Percentiles rank a stretch among this genome's conserved stretches.
phyloP scores from a whole-genome alignment of 2,329 filamentous ascomycete genomes.

The Juglanconis sp. region DNA sequence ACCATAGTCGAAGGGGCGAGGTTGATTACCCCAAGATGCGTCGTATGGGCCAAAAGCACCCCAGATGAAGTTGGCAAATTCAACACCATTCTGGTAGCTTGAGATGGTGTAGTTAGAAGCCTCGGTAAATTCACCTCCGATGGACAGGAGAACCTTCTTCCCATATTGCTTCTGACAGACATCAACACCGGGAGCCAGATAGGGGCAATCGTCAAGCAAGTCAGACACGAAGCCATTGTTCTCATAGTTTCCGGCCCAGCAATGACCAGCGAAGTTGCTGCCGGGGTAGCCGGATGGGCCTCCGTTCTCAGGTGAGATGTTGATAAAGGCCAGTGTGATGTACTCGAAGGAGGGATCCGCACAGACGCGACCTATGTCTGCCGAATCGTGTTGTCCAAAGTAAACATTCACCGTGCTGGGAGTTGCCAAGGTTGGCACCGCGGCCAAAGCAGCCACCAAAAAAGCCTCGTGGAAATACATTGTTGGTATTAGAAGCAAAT shows the following conservation, averaged over 20 bases:
- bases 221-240: constrained; percentile 25
- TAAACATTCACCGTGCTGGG: constrained; percentile 16
- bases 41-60: constrained; percentile 34
- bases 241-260: constrained; percentile 29
- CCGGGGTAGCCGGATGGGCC: constrained; percentile 31
- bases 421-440: constrained; percentile 20
- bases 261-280: constrained; percentile 38
- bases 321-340: constrained; percentile 38
- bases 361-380: constrained; percentile 29
- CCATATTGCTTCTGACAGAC: constrained; percentile 50
- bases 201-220: constrained; percentile 31
- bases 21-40: constrained; percentile 20
- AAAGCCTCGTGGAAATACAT: constrained; percentile 18
- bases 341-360: constrained; percentile 34
- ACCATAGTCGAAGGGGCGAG: constrained; percentile 41
- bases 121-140: constrained; percentile 48
- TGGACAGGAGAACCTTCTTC: constrained; percentile 63
- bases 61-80: constrained; percentile 38
- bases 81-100: constrained; percentile 24
- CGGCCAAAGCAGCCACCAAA: constrained; percentile 16
- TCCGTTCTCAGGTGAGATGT: constrained; percentile 36
- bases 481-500: constrained; percentile 19
- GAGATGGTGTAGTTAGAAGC: constrained; percentile 33
- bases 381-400: constrained; percentile 28
- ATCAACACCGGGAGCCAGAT: constrained; percentile 32